Percentiles rank a stretch among this genome's conserved stretches.
These are phyloP conservation scores for Blastobotrys raffinosifermentans DNA, from an alignment of 1,139 yeast genomes.

Conservation along the genomic window DNA sequence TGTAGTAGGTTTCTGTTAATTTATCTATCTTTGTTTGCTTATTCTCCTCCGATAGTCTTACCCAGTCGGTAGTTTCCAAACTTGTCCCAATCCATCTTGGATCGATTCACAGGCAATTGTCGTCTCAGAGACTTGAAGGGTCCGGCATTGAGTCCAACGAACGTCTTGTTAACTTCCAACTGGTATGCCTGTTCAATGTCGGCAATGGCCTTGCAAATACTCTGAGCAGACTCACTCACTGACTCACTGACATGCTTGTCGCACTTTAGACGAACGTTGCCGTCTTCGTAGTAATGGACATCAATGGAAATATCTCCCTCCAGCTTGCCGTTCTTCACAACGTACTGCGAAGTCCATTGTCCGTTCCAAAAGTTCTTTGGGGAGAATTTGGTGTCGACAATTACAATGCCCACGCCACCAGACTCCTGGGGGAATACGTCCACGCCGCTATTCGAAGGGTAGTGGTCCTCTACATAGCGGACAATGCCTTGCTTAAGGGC, in stretches of 20 bases:
- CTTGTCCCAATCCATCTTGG: slow-evolving; percentile 92
- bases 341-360: slow-evolving; percentile 72
- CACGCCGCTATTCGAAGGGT: slow-evolving; percentile 39
- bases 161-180: slow-evolving; percentile 53
- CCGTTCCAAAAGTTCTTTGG: slow-evolving; percentile 85
- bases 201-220: slow-evolving; percentile 49
- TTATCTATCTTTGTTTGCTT: not conserved
- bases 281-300: slow-evolving; percentile 93
- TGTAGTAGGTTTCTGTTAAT: too few species aligned
- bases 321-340: slow-evolving; percentile 48
- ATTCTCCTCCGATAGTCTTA: slow-evolving; percentile 47
- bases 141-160: slow-evolving; percentile 68
- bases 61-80: slow-evolving; percentile 83
- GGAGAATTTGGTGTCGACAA: slow-evolving; percentile 70
- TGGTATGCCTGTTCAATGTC: slow-evolving; percentile 59
- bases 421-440: slow-evolving; percentile 50
- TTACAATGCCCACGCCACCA: slow-evolving; percentile 44
- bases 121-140: slow-evolving; percentile 82
- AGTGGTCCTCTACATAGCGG: slow-evolving; percentile 40
- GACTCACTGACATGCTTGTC: slow-evolving; percentile 34
- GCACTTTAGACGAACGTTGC: slow-evolving; percentile 77
- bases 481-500: slow-evolving; percentile 28
- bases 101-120: slow-evolving; percentile 83
- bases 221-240: slow-evolving; percentile 21
- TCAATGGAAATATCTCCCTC: slow-evolving; percentile 41